Percentiles rank a stretch among this genome's conserved stretches.
Conservation (phyloP, 176 grass and related monocot species). For the Lolium perenne region DNA sequence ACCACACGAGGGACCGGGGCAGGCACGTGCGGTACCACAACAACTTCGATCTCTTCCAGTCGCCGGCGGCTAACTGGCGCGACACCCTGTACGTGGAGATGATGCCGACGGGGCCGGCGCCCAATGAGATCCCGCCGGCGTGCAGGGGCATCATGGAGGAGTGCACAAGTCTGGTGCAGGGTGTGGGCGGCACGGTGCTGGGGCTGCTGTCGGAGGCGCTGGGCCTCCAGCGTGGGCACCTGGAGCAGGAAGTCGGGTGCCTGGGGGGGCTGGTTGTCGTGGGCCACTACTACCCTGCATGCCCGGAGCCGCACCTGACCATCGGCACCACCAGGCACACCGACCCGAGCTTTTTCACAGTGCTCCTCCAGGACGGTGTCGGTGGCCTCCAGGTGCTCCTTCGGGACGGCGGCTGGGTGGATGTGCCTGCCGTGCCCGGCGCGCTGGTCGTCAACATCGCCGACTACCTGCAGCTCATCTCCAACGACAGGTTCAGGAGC, state of each 20-base stretch:
- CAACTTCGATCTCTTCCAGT: slow-evolving; percentile 57
- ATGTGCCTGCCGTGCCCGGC: slow-evolving; percentile 6
- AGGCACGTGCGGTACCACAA: slow-evolving; percentile 41
- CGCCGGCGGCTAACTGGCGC: slow-evolving; percentile 59
- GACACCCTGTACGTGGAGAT: slow-evolving; percentile 48
- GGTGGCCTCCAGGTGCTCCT: neutral
- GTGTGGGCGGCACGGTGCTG: slow-evolving; percentile 35
- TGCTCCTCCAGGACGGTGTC: slow-evolving; percentile 40
- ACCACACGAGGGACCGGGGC: neutral
- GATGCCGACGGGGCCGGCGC: slow-evolving; percentile 21
- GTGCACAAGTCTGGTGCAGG: slow-evolving; percentile 9
- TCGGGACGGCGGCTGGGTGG: neutral
- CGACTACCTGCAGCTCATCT: neutral
- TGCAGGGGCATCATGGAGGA: slow-evolving; percentile 36
- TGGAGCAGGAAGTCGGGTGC: slow-evolving; percentile 41
- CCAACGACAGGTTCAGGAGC: neutral
- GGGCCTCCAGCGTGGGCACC: slow-evolving; percentile 10
- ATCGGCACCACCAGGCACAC: slow-evolving; percentile 49
- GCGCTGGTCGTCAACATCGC: neutral
- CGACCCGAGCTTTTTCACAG: slow-evolving; percentile 51
- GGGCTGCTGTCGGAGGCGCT: slow-evolving; percentile 59
- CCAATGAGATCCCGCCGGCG: slow-evolving; percentile 40
- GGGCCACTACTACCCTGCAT: slow-evolving; percentile 61
- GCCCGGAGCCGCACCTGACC: slow-evolving; percentile 58
- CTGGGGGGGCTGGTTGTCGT: neutral